phyloP scores from a whole-genome alignment of 495 filamentous ascomycete genomes.

The Podospora tetraspora region DNA sequence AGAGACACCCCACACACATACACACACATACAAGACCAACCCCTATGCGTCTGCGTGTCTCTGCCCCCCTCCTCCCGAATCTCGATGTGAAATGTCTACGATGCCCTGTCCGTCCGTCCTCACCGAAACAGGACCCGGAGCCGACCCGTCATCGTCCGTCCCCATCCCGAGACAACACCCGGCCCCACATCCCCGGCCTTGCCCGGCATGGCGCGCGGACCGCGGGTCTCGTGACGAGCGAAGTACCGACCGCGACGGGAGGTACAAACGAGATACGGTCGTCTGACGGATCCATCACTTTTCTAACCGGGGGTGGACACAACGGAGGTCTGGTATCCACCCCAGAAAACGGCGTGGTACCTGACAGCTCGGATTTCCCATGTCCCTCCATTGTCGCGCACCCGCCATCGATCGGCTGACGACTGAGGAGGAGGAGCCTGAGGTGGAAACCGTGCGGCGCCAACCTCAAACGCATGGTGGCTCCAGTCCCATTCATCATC shows the following conservation, averaged over 20 bases:
- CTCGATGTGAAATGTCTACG: neutral
- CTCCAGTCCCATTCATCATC: neutral
- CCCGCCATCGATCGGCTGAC: neutral
- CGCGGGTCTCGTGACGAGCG: neutral
- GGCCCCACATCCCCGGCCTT: neutral
- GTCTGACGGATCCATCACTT: too few relatives aligned
- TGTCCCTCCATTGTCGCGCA: neutral
- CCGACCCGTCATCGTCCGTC: neutral
- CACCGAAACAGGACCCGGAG: neutral
- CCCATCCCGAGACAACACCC: neutral
- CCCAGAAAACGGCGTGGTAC: neutral
- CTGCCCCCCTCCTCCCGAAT: neutral
- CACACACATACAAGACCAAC: neutral
- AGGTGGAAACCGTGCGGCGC: neutral
- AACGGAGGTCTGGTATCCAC: neutral
- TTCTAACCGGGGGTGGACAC: too few relatives aligned
- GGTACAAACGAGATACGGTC: neutral
- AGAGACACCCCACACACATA: neutral
- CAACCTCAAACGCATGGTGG: neutral
- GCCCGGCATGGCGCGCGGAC: neutral
- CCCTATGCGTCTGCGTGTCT: neutral
- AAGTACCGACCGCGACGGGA: too few relatives aligned
- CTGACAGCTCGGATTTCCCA: neutral
- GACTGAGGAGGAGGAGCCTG: neutral
- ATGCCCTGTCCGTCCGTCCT: neutral